A percentile compares a stretch with the other conserved stretches of the same genome.
phyloP scores from a whole-genome alignment of 2,329 filamentous ascomycete species.

The Arthrobotrys megalospora region DNA sequence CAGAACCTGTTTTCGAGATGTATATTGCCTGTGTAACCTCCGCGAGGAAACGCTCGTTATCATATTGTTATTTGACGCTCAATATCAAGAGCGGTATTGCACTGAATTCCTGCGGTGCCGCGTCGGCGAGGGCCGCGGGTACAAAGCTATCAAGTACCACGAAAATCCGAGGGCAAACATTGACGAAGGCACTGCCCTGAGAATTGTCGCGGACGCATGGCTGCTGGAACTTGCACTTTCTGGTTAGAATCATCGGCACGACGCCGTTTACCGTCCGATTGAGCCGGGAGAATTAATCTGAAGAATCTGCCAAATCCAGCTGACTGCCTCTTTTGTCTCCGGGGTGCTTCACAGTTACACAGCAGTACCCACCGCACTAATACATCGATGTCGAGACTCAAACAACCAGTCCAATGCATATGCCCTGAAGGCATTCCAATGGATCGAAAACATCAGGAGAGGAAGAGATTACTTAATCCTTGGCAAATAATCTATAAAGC shows the following conservation, averaged over 20 bases:
- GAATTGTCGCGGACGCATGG: background rate
- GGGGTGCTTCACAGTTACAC: background rate
- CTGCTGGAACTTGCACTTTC: background rate
- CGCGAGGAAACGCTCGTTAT: background rate
- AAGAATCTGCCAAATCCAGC: background rate
- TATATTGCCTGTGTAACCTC: conserved; percentile 12
- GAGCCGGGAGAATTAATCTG: background rate
- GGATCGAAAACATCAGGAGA: no score
- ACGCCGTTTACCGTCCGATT: conserved; percentile 20
- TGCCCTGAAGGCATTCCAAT: no score
- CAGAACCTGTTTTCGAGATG: conserved; percentile 14
- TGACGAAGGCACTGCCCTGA: no score
- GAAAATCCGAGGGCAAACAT: background rate
- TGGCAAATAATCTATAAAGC: no score
- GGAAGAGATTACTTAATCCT: no score
- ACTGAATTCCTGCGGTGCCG: background rate
- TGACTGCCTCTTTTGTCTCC: conserved; percentile 14
- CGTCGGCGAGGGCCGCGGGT: conserved; percentile 4
- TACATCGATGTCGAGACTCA: no score
- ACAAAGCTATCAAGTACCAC: background rate
- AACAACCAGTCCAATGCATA: no score
- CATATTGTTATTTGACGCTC: background rate
- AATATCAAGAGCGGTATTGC: background rate
- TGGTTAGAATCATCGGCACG: background rate
- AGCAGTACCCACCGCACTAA: background rate